Evolutionary conservation across 148 eudicot genomes (phyloP), one percentile per base, ranked within the genome.

Genomic region (Silene conica): DNA sequence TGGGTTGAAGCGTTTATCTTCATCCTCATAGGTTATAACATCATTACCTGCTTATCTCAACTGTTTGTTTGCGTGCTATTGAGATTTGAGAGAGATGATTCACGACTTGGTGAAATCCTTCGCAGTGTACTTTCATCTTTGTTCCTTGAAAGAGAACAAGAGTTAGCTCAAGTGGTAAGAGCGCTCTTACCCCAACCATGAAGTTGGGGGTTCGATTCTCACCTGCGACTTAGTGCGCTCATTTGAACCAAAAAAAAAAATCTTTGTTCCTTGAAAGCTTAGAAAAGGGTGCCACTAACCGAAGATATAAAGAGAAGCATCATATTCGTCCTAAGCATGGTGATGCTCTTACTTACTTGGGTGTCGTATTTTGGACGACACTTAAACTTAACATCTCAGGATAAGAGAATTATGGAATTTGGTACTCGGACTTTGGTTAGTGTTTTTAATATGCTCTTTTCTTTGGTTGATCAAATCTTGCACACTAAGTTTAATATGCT

Each of bases 391-490:
- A 19, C 43, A 5, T 3, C 67, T 0, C 2, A 68, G 13, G 31
- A 1, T 43, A 43, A 23, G 56, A 23, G 19, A 22, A 12, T 69
- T 1, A 46, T 48, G 28, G 21, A 61, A 1, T 69, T 60, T 6
- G 69, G 74, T 45, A 46, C 52, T 8, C 48, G 74, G 79, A 76
- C 69, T 26, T 62, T 60, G 6, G 1, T 76, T 10, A 25, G 54
- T 61, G 8, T 76, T 5, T 3, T 28, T 76, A 2, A 15, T 61
- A 11, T 48, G 60, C 2, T 60, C 79, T 0, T 13, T 69, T 7
- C 28, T 76, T 69, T 76, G 79, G 73, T 31, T 76, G 8, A 68
- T 76, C 16, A 76, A 76, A 69, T 25, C 69, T 12, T 48, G 41
- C 21, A 45, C 5, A 0, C 16, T 7, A 61, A 15, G 56, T 28